phyloP scores from a whole-genome alignment of 78 protist genomes.

The Dictyostelium brefeldianum region DNA sequence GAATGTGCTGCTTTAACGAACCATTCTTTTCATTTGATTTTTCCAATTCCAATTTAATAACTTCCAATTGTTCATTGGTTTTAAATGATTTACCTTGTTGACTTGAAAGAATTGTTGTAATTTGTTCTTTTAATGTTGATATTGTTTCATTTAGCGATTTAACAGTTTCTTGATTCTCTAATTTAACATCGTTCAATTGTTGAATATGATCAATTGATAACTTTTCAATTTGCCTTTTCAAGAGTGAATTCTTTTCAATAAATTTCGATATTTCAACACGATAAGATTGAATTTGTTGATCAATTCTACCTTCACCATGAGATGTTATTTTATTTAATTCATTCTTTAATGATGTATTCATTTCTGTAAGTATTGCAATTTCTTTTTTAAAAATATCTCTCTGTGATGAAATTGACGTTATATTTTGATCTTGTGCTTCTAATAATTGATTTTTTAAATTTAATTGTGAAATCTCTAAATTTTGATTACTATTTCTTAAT shows the following conservation, averaged over 20 bases:
- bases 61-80: not conserved
- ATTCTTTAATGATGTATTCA: not conserved
- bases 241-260: not conserved
- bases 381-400: not conserved
- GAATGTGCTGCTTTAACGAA: not conserved
- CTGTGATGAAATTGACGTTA: too few relatives aligned
- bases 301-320: not conserved
- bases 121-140: not conserved
- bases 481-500: not conserved
- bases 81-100: not conserved
- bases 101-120: too few relatives aligned
- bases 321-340: not conserved
- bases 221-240: not conserved
- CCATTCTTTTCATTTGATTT: not conserved
- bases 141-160: not conserved
- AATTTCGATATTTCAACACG: not conserved
- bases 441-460: not conserved
- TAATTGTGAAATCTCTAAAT: constrained; percentile 12
- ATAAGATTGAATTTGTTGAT: not conserved
- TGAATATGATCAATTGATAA: not conserved
- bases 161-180: too few relatives aligned
- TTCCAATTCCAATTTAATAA: not conserved
- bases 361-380: not conserved
- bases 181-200: too few relatives aligned
- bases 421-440: not conserved